These are phyloP conservation scores for Microbotryum silenes-acaulis DNA, from an alignment of 1,284 basidiomycete species.

Conservation along the genomic window DNA sequence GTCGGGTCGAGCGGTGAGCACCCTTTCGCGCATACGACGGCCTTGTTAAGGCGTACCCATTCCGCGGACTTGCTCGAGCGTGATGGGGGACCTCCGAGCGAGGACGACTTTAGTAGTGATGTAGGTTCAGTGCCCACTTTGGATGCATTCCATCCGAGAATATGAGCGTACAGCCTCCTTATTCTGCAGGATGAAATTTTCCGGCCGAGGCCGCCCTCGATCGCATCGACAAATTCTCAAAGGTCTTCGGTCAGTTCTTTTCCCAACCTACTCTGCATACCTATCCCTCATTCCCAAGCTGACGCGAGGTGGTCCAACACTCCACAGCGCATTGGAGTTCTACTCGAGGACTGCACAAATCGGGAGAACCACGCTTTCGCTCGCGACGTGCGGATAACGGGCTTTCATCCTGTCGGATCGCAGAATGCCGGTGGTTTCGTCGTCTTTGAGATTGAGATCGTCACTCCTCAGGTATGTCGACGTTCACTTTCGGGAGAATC, in stretches of 20 bases:
- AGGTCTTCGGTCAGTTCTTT: conserved; percentile 20
- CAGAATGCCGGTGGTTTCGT: conserved; percentile 33
- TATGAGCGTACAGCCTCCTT: background rate
- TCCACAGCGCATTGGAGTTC: conserved; percentile 22
- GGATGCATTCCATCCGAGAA: background rate
- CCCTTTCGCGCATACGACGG: background rate
- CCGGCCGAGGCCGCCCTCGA: conserved; percentile 25
- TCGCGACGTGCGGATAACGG: conserved; percentile 19
- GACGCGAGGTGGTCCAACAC: background rate
- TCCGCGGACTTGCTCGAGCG: conserved; percentile 9
- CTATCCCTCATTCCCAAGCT: accelerated
- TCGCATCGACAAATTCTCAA: conserved; percentile 23
- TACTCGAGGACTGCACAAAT: conserved; percentile 26
- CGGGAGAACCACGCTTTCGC: conserved; percentile 23
- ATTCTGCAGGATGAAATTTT: conserved; percentile 29
- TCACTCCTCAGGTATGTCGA: conserved; percentile 22
- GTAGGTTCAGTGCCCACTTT: conserved; percentile 1
- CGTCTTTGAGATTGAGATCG: conserved; percentile 33
- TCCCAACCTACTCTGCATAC: no score
- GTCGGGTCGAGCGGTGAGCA: background rate
- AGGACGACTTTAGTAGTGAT: conserved; percentile 27
- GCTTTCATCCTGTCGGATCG: conserved; percentile 31
- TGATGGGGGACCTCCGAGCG: background rate
- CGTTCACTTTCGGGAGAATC: background rate
- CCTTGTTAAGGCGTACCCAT: conserved; percentile 4